Evolutionary conservation across 208 protist species (phyloP).

Genomic region (Herpetomonas tarakana): DNA sequence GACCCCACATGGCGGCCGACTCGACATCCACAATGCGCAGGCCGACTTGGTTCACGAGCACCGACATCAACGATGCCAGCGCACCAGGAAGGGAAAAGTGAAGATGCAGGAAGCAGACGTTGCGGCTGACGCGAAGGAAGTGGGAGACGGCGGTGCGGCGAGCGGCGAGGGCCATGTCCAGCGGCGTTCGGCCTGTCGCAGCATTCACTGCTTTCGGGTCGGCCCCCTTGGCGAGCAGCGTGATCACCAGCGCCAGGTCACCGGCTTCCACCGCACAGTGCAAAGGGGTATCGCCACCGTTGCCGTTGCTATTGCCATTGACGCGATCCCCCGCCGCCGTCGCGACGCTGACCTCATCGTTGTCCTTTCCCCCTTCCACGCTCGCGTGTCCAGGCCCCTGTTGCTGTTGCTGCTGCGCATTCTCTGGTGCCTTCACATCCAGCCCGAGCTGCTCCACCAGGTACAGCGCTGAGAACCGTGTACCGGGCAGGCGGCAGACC

Average conservation of each 20-base stretch:
- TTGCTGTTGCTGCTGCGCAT: background rate
- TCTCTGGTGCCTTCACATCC: constrained; percentile 41
- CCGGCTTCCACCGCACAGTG: constrained; percentile 55
- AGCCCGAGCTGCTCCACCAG: constrained; percentile 61
- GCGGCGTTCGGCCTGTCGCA: constrained; percentile 11
- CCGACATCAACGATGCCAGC: background rate
- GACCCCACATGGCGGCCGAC: background rate
- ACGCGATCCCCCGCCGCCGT: background rate
- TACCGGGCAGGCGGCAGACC: constrained; percentile 38
- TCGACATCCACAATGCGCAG: constrained; percentile 15
- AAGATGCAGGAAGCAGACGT: background rate
- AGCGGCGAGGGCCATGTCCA: constrained; percentile 6
- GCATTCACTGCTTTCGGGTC: constrained; percentile 22
- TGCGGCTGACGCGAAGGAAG: background rate
- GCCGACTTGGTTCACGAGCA: constrained; percentile 8
- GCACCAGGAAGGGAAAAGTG: background rate
- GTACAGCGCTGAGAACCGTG: constrained; percentile 44
- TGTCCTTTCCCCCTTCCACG: background rate
- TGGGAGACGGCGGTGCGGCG: no score
- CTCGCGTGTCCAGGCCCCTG: background rate
- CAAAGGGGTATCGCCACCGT: constrained; percentile 35
- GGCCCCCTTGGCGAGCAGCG: constrained; percentile 56
- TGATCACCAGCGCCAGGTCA: constrained; percentile 47
- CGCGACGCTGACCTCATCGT: background rate
- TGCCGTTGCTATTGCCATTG: background rate